phyloP scores from a whole-genome alignment of 1,284 basidiomycete species.

The Cryptococcus sp. region DNA sequence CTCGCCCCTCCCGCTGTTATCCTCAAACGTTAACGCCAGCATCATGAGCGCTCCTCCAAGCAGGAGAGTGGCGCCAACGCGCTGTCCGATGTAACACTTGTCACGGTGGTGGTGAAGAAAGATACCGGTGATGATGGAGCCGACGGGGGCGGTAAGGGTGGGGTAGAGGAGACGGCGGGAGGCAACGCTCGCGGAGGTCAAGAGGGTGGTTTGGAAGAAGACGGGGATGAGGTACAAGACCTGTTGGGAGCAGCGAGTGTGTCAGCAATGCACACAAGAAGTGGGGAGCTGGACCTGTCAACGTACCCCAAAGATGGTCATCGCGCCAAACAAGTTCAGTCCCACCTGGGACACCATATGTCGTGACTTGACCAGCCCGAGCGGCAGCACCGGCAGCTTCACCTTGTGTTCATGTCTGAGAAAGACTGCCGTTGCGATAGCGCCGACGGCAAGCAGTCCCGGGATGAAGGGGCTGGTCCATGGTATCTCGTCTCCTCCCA shows the following conservation, averaged over 20 bases:
- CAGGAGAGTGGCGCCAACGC: slow-evolving; percentile 12
- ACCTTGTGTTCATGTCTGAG: slow-evolving; percentile 17
- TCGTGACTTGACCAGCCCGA: slow-evolving; percentile 12
- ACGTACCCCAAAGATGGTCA: slow-evolving; percentile 21
- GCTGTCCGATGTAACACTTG: slow-evolving; percentile 10
- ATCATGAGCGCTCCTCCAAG: slow-evolving; percentile 12
- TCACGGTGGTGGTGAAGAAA: slow-evolving; percentile 17
- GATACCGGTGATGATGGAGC: slow-evolving; percentile 21
- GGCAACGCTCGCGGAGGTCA: slow-evolving; percentile 20
- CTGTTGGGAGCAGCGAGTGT: slow-evolving; percentile 6
- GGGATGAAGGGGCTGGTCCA: slow-evolving; percentile 19
- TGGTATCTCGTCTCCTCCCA: slow-evolving; percentile 22
- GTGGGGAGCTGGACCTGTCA: background rate
- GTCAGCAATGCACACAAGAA: background rate
- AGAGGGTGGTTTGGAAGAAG: slow-evolving; percentile 22
- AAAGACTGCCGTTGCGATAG: slow-evolving; percentile 8
- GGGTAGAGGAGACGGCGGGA: slow-evolving; percentile 24
- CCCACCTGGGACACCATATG: slow-evolving; percentile 22
- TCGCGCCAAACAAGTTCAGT: slow-evolving; percentile 24
- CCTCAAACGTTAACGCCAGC: slow-evolving; percentile 12
- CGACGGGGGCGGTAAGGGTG: slow-evolving; percentile 23
- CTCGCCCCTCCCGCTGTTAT: slow-evolving; percentile 11
- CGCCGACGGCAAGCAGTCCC: background rate
- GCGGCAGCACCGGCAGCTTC: slow-evolving; percentile 20
- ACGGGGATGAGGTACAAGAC: slow-evolving; percentile 20